Evolutionary conservation across 108 stramenopile species (phyloP), one percentile per base, ranked within the genome.

Genomic region (Nitzschia sp.): DNA sequence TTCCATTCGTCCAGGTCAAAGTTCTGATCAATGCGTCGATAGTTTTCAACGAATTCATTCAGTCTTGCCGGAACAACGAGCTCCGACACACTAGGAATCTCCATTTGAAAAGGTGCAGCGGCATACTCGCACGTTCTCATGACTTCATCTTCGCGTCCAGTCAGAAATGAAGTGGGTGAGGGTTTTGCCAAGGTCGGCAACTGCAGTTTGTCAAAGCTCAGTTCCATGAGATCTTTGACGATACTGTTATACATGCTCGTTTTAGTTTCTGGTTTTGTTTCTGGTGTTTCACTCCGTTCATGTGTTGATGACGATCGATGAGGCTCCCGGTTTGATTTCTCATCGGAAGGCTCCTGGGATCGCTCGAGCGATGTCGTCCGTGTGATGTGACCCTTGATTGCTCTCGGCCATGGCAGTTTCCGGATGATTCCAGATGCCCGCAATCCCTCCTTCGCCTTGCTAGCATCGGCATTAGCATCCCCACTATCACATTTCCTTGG

Each of bases 51-150:
- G 55, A 88, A 64, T 13, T 69, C 38, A 54, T 76, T 82, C 17
- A 88, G 66, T 30, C 78, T 61, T 28, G 78, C 80, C 61, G 76
- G 58, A 1, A 69, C 63, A 1, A 73, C 21, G 9, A 85, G 23
- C 50, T 92, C 88, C n/a, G 34, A 34, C 38, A 79, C 60, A 21
- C 73, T 44, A 1, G 91, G 91, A 33, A 93, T 77, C 62, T 86
- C 83, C 30, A 89, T 57, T 53, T 93, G 91, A 66, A 78, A 84
- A 15, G 77, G 76, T 13, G 83, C 71, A 11, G 91, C 84, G 31
- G 66, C 73, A 26, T 62, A 65, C 66, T 91, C 85, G 13, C 78
- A 73, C 19, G 83, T 69, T 45, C 73, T 30, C 2, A 79, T 28
- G 1, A 62, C 36, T 50, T 79, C 47, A 75, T 62, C 62, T 16